phyloP scores from a whole-genome alignment of 2,329 filamentous ascomycete species.

The Hypoxylon sp. region DNA sequence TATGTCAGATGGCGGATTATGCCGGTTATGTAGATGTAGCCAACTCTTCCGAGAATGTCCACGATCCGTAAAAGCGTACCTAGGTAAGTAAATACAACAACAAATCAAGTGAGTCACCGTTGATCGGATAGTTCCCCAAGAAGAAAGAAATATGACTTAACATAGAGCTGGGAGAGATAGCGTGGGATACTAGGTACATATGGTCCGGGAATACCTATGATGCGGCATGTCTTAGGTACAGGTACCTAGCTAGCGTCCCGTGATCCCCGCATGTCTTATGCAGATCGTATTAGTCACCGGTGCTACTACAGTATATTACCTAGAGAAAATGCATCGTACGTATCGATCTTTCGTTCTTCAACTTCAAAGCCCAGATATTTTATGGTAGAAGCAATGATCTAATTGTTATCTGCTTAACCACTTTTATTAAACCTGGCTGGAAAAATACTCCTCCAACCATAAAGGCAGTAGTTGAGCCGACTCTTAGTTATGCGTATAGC shows the following conservation, averaged over 20 bases:
- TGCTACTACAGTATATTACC: too few species aligned
- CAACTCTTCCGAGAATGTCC: too few species aligned
- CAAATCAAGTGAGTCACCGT: not conserved
- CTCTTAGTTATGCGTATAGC: not conserved
- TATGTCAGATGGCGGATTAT: not conserved
- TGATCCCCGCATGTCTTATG: constrained; percentile 29
- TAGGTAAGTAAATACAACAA: constrained; percentile 4
- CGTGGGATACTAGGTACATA: not conserved
- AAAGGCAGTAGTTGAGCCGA: not conserved
- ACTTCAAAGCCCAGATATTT: not conserved
- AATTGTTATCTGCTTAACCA: not conserved
- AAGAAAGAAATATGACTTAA: not conserved
- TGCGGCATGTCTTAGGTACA: too few species aligned
- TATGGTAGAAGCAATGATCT: not conserved
- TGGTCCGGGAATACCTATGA: not conserved
- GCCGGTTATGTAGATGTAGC: not conserved
- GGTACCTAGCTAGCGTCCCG: constrained; percentile 9
- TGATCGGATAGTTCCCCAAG: not conserved
- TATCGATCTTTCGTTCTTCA: not conserved
- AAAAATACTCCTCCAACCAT: not conserved
- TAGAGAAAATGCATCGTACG: not conserved
- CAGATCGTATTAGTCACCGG: constrained; percentile 26
- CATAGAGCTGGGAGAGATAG: not conserved
- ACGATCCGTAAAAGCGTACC: not conserved
- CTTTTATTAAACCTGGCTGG: not conserved